Evolutionary conservation across 345 rosid genomes (phyloP), one percentile per base, ranked within the genome.

Genomic region (Acer saccharum): DNA sequence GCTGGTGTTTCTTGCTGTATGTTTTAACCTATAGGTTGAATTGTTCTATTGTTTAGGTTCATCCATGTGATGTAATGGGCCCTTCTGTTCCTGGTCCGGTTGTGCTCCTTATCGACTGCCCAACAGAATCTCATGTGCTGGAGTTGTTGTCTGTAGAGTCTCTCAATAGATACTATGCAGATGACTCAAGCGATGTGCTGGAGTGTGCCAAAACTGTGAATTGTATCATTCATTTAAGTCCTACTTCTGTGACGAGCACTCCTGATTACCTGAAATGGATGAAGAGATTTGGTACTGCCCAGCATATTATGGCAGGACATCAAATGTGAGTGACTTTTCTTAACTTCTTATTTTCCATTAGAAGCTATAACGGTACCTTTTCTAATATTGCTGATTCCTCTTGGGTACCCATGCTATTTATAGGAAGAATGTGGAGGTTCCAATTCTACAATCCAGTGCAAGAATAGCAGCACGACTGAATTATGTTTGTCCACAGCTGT

Each of bases 1-100:
- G 63, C 79, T 62, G 67, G 72, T 76, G 65, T 46, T 39, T 2
- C 76, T 78, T 60, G 11, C 46, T 50, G 50, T 39, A 27, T 35
- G 12, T 52, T 71, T 80, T 68, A 48, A 79, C 65, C 55, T 29
- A 35, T 7, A 65, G 11, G 29, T 67, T 43, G 60, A 21, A 71
- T 81, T 80, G 5, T 74, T 57, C 32, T 58, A 62, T 68, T 77
- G 12, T 55, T 44, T 73, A 95, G 98, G 95, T 95, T 79, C 91
- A 94, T 85, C 99, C 99, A 41, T 81, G 94, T 81, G 99, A 96
- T 81, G 99, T 96, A 52, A 92, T 96, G 99, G 99, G 85, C 64
- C 97, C 99, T 78, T 86, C 97, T 54, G 76, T 90, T 81, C 94
- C 95, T 61, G 99, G 98, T 82, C 99, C 98, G 18, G 78, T 96